phyloP scores from a whole-genome alignment of 257 asterid species.

The Penstemon newberryi region DNA sequence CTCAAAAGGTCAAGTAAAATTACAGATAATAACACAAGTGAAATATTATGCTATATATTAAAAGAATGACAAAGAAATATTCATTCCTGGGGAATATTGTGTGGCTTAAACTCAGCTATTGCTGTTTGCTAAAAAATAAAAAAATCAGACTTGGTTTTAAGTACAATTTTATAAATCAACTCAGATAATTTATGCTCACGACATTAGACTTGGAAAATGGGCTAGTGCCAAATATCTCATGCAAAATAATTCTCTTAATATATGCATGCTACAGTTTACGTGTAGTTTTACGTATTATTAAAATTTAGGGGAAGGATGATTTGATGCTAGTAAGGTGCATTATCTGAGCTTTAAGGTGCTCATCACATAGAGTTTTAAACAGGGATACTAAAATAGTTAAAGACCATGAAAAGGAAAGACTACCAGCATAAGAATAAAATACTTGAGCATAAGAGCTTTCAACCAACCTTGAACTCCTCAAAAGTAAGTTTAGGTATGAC shows the following conservation, averaged over 20 bases:
- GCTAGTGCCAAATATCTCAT: no score
- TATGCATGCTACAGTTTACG: no score
- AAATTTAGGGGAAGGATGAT: neutral
- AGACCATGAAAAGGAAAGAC: conserved; percentile 18
- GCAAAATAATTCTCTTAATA: no score
- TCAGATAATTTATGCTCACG: no score
- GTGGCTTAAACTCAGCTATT: neutral
- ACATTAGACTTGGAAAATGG: no score
- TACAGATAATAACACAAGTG: conserved; percentile 16
- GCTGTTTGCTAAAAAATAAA: neutral
- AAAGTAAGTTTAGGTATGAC: conserved; percentile 87
- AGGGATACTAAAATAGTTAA: conserved; percentile 11
- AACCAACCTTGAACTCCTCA: conserved; percentile 87
- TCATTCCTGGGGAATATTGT: conserved; percentile 1
- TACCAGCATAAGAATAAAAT: neutral
- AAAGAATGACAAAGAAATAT: conserved; percentile 17
- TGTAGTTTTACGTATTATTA: no score
- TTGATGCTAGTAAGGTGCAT: neutral
- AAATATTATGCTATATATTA: neutral
- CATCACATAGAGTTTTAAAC: conserved; percentile 13
- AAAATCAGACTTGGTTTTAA: neutral
- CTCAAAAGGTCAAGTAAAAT: conserved; percentile 3
- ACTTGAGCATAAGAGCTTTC: neutral
- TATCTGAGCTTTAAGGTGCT: neutral
- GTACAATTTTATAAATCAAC: neutral